phyloP scores from a whole-genome alignment of 2,329 filamentous ascomycete genomes.

The Myriangium duriaei region DNA sequence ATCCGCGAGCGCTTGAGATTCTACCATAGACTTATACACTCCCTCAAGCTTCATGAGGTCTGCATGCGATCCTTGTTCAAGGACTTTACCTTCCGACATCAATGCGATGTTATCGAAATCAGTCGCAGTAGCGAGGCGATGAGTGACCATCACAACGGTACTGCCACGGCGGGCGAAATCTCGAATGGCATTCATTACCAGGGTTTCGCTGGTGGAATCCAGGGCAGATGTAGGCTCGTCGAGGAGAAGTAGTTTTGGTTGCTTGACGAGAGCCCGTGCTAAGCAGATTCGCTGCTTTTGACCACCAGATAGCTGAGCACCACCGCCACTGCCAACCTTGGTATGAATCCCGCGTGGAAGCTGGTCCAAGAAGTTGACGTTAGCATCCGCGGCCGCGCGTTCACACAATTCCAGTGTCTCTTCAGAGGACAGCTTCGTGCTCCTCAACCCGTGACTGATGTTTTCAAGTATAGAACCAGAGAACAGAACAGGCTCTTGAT shows the following conservation, averaged over 20 bases:
- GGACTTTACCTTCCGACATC: conserved; percentile 52
- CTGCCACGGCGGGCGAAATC: conserved; percentile 35
- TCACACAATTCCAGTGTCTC: conserved; percentile 17
- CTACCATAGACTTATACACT: conserved; percentile 11
- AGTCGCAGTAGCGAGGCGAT: conserved; percentile 63
- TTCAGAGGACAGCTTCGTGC: conserved; percentile 14
- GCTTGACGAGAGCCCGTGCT: conserved; percentile 33
- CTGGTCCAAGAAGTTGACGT: conserved; percentile 32
- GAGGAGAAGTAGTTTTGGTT: conserved; percentile 33
- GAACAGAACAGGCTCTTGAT: conserved; percentile 35
- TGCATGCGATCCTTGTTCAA: conserved; percentile 49
- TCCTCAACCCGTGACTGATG: conserved; percentile 26
- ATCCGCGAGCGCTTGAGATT: conserved; percentile 10
- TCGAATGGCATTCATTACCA: conserved; percentile 32
- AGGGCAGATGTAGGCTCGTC: conserved; percentile 36
- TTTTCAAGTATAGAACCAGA: conserved; percentile 34
- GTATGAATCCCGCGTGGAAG: conserved; percentile 34
- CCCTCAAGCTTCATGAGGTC: conserved; percentile 29
- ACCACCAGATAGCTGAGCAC: conserved; percentile 30
- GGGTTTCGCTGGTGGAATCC: conserved; percentile 31
- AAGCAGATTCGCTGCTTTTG: conserved; percentile 36
- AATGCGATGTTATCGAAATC: conserved; percentile 72
- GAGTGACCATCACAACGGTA: conserved; percentile 60
- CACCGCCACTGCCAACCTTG: conserved; percentile 29
- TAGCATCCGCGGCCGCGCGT: conserved; percentile 26